phyloP scores from a whole-genome alignment of 768 basidiomycete species.

The Xanthoconium purpureum region DNA sequence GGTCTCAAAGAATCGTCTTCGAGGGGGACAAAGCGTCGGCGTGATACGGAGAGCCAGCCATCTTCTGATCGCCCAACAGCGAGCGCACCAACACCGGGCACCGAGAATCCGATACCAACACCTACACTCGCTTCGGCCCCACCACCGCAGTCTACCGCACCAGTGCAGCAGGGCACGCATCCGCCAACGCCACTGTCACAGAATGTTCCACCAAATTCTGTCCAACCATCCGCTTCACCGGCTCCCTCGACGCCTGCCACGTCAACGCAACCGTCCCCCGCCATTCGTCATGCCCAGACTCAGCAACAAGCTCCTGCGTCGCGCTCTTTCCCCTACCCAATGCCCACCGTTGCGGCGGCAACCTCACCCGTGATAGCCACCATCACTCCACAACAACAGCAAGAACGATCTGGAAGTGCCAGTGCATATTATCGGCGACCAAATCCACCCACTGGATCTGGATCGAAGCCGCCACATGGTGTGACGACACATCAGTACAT shows the following conservation, averaged over 20 bases:
- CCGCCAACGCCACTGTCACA: conserved; percentile 35
- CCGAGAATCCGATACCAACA: conserved; percentile 16
- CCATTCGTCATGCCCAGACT: conserved; percentile 30
- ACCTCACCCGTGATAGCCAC: conserved; percentile 54
- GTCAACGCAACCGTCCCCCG: conserved; percentile 36
- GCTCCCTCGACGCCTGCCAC: conserved; percentile 34
- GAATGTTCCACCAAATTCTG: conserved; percentile 22
- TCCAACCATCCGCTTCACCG: conserved; percentile 32
- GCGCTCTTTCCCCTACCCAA: conserved; percentile 57
- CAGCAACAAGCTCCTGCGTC: conserved; percentile 28
- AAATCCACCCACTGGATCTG: conserved; percentile 23
- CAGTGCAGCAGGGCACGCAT: conserved; percentile 24
- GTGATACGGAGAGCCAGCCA: conserved; percentile 39
- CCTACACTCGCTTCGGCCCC: conserved; percentile 27
- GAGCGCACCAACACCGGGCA: conserved; percentile 18
- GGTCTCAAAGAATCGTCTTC: conserved; percentile 75
- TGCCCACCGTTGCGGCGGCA: conserved; percentile 67
- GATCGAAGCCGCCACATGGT: conserved; percentile 21
- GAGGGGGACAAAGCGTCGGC: conserved; percentile 58
- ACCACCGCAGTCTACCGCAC: conserved; percentile 15
- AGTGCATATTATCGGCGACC: conserved; percentile 57
- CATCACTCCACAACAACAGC: conserved; percentile 38
- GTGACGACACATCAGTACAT: conserved; percentile 41
- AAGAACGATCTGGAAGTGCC: conserved; percentile 27
- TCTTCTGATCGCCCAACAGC: conserved; percentile 25